Evolutionary conservation across 495 filamentous ascomycete species (phyloP), one percentile per base, ranked within the genome.

Genomic region (Tuber magnatum): DNA sequence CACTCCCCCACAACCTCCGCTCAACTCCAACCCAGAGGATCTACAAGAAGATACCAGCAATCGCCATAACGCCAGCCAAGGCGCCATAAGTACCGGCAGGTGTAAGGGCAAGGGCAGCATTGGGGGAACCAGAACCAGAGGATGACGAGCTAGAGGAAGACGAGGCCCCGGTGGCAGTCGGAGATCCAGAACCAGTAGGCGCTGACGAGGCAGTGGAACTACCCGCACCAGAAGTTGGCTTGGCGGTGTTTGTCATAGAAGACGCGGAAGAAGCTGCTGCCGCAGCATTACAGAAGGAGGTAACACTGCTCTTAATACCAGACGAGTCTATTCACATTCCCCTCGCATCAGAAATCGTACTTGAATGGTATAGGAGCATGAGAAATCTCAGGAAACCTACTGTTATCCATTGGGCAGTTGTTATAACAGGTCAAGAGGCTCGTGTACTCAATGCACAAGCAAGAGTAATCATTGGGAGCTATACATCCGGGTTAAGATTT

Each of bases 341-440:
- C 1, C 28, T 61, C n/a, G 51, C n/a, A 12, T 65, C 16, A 65
- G 56, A 65, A 18, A 20, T 20, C 56, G 35, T 18, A 20, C 4
- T 20, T 65, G 28, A 65, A 65, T 35, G 3, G 40, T 10, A 32
- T 8, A 68, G 41, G 56, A 51, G n/a, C 32, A n/a, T 4, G 35
- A 39, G 9, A n/a, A n/a, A n/a, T 61, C 51, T 9, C 51, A 16
- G 51, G 51, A 16, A 39, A 71, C 70, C 70, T n/a, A 81, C 71
- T 78, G 8, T 71, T 73, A 70, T 84, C 80, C 70, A 69, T 77
- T 70, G 85, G 84, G 71, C 85, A 86, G 73, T 84, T 84, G 76
- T 84, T 83, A 81, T 86, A 86, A 76, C 85, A 86, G 69, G 82
- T 83, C 70, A 24, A 32, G 28, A 79, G 38, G 69, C 80, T 70